These are phyloP conservation scores for Lipomyces orientalis DNA, from an alignment of 805 yeast genomes.

Conservation along the genomic window DNA sequence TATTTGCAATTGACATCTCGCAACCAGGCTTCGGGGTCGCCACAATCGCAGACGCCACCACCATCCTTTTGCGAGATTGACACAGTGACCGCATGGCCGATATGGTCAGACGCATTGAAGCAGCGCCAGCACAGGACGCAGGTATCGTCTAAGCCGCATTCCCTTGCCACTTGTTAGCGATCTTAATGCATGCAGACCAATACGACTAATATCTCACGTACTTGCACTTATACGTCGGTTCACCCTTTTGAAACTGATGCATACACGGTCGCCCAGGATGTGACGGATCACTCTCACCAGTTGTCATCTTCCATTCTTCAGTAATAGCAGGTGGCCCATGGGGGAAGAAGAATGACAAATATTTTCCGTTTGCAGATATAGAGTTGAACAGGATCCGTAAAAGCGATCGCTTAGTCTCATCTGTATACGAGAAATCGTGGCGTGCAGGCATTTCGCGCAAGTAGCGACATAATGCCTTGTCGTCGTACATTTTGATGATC, in stretches of 20 bases:
- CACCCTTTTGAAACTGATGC: constrained; percentile 73
- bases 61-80: constrained; percentile 63
- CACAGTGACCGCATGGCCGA: constrained; percentile 72
- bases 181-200: background rate
- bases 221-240: constrained; percentile 76
- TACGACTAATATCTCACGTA: constrained; percentile 28
- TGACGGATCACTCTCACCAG: constrained; percentile 41
- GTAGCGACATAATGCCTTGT: constrained; percentile 23
- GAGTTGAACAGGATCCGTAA: constrained; percentile 50
- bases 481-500: constrained; percentile 17
- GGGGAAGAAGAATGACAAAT: constrained; percentile 51
- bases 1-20: constrained; percentile 57
- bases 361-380: constrained; percentile 52
- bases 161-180: constrained; percentile 12
- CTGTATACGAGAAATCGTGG: constrained; percentile 40
- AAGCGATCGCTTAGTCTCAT: constrained; percentile 35
- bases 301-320: constrained; percentile 36
- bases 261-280: constrained; percentile 79
- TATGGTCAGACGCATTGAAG: constrained; percentile 70
- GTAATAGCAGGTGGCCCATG: constrained; percentile 32
- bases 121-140: constrained; percentile 84
- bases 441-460: constrained; percentile 44
- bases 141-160: constrained; percentile 77
- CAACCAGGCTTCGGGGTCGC: constrained; percentile 86
- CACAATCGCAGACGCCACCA: constrained; percentile 88